Conservation (phyloP, 2,329 filamentous ascomycete genomes). For the Nemania serpens region DNA sequence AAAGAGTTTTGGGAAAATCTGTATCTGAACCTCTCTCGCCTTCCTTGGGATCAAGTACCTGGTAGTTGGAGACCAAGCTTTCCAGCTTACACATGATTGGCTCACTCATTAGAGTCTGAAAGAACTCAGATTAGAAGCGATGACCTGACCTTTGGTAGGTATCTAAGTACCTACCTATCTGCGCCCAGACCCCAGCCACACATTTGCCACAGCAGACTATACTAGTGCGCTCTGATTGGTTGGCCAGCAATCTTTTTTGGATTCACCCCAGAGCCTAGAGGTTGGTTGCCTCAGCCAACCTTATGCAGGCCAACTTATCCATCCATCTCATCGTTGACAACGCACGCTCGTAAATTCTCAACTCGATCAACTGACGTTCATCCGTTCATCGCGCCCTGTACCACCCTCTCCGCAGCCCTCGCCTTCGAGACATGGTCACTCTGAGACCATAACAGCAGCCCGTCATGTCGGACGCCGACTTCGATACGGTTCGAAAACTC, state of each 20-base stretch:
- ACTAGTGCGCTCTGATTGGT: conserved; percentile 18
- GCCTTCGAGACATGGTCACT: conserved; percentile 39
- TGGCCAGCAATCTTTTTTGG: conserved; percentile 7
- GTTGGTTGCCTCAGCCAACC: conserved; percentile 11
- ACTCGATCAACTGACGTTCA: conserved; percentile 18
- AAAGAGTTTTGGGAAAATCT: no score
- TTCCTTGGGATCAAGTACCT: no score
- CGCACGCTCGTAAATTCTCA: conserved; percentile 28
- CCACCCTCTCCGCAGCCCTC: conserved; percentile 11
- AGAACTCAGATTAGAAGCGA: no score
- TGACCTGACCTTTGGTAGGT: no score
- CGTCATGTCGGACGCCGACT: conserved; percentile 78
- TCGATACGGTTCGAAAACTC: conserved; percentile 83
- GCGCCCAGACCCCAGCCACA: conserved; percentile 24
- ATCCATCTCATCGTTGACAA: no score
- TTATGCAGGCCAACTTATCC: conserved; percentile 12
- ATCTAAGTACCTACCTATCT: no score
- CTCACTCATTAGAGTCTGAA: no score
- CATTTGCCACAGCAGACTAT: no score
- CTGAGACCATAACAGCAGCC: conserved; percentile 33
- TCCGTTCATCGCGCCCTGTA: conserved; percentile 21
- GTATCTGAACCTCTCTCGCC: no score
- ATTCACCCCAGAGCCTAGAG: not conserved
- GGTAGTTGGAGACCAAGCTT: no score
- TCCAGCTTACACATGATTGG: no score